Evolutionary conservation across 306 rosid species (phyloP), one percentile per base, ranked within the genome.

Genomic region (Medicago ruthenica): DNA sequence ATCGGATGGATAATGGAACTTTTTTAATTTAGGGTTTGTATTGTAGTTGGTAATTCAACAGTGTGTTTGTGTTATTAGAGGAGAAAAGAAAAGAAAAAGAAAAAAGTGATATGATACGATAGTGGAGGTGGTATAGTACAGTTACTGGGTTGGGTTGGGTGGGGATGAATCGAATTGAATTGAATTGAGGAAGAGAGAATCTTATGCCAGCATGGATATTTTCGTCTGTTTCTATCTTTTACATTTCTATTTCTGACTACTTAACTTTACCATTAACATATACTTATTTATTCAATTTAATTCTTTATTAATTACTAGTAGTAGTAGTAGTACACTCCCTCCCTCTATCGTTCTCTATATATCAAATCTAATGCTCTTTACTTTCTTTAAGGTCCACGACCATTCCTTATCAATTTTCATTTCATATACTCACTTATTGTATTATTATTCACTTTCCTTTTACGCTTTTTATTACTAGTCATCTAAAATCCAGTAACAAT

Each of bases 201-300:
- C 93, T 81, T 88, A 87, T 90, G 97, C 87, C 99, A 92, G 91
- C 98, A 81, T 85, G 88, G 90, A 88, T 75, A 82, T 76, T 81
- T 64, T 90, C 97, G 97, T 92, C 97, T 79, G 83, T 67, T 90
- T 92, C 87, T 78, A 42, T 57, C 60, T 58, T 58, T 58, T 24
- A 6, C 41, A 12, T 67, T 75, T 10, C 21, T 66, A 37, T 64
- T 62, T n/a, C 31, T 70, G 13, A 62, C 34, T 9, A 0, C 17
- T 51, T 39, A 34, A 51, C 60, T 53, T 53, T 53, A 50, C 57
- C 57, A 50, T 50, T 51, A 34, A 4, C 31, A 27, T 34, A 34
- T 24, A 24, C n/a, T n/a, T n/a, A n/a, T n/a, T n/a, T n/a, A n/a
- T n/a, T n/a, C n/a, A n/a, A n/a, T n/a, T n/a, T n/a, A n/a, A n/a